Evolutionary conservation across 805 yeast species (phyloP), one percentile per base, ranked within the genome.

Genomic region (Metschnikowia lochheadii): DNA sequence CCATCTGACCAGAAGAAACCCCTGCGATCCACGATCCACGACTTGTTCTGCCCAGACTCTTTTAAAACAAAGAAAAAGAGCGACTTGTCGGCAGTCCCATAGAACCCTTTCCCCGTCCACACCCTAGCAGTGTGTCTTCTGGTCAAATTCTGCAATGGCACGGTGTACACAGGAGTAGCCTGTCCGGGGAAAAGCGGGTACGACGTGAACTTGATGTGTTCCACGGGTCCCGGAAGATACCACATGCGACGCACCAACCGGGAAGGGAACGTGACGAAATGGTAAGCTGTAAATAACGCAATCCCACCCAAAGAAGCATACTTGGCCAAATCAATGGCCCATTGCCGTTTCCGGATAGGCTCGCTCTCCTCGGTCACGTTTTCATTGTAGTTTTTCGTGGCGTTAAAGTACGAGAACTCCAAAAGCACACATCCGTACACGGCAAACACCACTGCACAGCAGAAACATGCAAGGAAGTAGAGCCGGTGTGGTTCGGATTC

Each of bases 1-100:
- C 96, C 96, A 65, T 89, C 96, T 33, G 94, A 91, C 96, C 96
- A 89, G 70, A 87, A 89, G 75, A 89, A 89, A 11, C 96, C 96
- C 59, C 82, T 84, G 56, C 96, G 75, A 63, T 89, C 96, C 17
- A 87, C 85, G 15, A 85, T 69, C 89, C 91, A 88, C 21, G 87
- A 89, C 37, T 80, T 72, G 51, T 72, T 68, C 38, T 62, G 66
- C 23, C 57, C 62, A 3, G 56, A 54, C 59, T 87, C 92, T 64
- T 80, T 82, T 56, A 89, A 66, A 43, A 85, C 79, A 62, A 87
- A 85, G 75, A 85, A 83, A 65, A 88, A 88, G 47, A 87, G 77
- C 2, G 87, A 74, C 43, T 82, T 79, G 65, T 87, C 90, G 23
- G 87, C 78, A 1, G 95, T 87, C 0, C 96, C 95, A 63, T 89